Conservation (phyloP, 2,329 filamentous ascomycete genomes). For the Colletotrichum eleusines region DNA sequence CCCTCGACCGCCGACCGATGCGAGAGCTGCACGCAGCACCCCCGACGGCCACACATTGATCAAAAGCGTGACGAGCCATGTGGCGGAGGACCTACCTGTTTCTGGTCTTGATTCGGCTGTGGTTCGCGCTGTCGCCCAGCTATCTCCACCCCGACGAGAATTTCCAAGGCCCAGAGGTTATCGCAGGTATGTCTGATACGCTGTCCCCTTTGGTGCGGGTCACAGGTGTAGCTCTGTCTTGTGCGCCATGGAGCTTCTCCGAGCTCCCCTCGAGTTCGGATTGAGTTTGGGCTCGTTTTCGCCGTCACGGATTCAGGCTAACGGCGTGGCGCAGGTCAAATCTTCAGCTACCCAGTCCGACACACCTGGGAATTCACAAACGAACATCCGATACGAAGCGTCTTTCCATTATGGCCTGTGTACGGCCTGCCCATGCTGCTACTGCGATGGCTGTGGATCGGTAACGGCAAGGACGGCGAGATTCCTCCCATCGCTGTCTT, state of each 20-base stretch:
- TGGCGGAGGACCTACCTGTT: constrained; percentile 92
- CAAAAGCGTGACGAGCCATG: constrained; percentile 65
- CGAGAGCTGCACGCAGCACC: constrained; percentile 43
- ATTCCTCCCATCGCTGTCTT: constrained; percentile 89
- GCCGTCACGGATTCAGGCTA: constrained; percentile 38
- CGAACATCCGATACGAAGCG: constrained; percentile 88
- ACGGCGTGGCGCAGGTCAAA: constrained; percentile 73
- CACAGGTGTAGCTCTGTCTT: constrained; percentile 4
- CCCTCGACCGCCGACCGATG: constrained; percentile 42
- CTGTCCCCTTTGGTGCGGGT: constrained; percentile 3
- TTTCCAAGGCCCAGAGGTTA: constrained; percentile 97
- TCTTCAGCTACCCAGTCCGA: constrained; percentile 91
- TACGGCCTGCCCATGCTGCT: constrained; percentile 96
- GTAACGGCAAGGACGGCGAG: constrained; percentile 79
- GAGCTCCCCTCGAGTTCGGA: constrained; percentile 29
- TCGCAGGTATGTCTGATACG: constrained; percentile 79
- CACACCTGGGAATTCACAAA: constrained; percentile 97
- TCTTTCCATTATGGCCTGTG: constrained; percentile 95
- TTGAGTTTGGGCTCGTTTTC: constrained; percentile 32
- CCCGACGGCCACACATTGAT: constrained; percentile 31
- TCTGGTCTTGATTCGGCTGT: constrained; percentile 87
- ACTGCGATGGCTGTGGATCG: constrained; percentile 91
- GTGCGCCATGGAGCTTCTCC: constrained; percentile 24
- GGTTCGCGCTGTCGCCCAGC: constrained; percentile 93
- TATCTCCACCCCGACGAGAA: constrained; percentile 99